Percentiles rank a stretch among this genome's conserved stretches.
Evolutionary conservation across 1,139 yeast species (phyloP).

Genomic region (Zygosaccharomyces pseudobailii): DNA sequence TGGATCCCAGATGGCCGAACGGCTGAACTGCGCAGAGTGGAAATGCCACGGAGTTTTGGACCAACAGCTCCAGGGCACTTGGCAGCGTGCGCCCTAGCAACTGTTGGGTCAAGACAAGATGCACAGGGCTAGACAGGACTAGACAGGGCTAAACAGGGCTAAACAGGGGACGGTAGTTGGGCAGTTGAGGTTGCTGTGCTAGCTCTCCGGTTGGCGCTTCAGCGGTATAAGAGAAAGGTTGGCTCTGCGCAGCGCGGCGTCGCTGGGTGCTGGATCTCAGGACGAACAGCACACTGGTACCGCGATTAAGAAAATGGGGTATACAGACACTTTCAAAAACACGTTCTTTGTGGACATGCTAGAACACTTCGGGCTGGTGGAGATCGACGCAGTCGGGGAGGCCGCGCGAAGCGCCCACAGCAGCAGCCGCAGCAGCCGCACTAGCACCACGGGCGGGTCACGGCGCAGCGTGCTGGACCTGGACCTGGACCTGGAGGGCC

Average conservation of each 20-base stretch:
- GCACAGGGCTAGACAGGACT: neutral
- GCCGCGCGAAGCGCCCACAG: neutral
- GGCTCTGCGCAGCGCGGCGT: too few relatives aligned
- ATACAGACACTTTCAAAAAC: neutral
- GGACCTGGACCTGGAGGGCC: neutral
- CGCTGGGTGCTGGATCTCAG: too few relatives aligned
- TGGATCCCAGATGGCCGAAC: neutral
- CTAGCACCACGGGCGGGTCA: neutral
- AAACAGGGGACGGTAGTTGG: too few relatives aligned
- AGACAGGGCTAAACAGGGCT: neutral
- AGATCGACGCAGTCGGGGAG: neutral
- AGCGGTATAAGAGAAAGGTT: neutral
- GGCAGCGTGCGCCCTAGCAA: too few relatives aligned
- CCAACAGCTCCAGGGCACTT: too few relatives aligned
- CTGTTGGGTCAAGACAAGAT: too few relatives aligned
- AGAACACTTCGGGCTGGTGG: neutral
- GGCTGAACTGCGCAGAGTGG: neutral
- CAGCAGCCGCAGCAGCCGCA: neutral
- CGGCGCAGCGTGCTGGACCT: neutral
- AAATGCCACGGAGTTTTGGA: neutral
- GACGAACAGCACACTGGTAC: too few relatives aligned
- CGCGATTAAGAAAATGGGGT: too few relatives aligned
- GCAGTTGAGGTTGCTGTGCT: neutral
- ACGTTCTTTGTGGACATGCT: slow-evolving; percentile 1
- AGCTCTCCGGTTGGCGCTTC: too few relatives aligned